Conservation (phyloP, 148 eudicot genomes). For the Nyssa sinensis region DNA sequence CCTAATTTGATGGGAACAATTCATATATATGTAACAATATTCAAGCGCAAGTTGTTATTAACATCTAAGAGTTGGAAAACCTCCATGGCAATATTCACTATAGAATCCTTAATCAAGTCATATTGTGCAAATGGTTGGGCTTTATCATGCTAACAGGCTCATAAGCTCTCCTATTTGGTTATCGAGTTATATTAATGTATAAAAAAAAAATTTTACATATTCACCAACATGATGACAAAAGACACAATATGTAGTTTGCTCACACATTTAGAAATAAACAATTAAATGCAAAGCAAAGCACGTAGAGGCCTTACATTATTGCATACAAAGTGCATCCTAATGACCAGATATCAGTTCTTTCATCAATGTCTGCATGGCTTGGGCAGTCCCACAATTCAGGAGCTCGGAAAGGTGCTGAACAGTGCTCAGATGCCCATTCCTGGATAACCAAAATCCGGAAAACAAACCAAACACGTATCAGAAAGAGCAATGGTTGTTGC, state of each 20-base stretch:
- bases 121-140: neutral
- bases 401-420: conserved; percentile 95
- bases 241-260: neutral
- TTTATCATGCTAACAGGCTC: neutral
- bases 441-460: conserved; percentile 27
- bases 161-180: neutral
- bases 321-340: conserved; percentile 93
- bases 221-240: neutral
- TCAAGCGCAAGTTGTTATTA: neutral
- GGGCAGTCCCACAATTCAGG: conserved; percentile 99
- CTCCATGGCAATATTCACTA: neutral
- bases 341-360: conserved; percentile 97
- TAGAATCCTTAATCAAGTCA: neutral
- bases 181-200: neutral
- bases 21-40: no score
- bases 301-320: conserved; percentile 63
- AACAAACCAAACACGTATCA: neutral
- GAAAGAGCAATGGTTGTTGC: no score
- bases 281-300: neutral
- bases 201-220: neutral
- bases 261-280: neutral
- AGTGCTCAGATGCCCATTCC: conserved; percentile 99
- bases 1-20: neutral
- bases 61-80: neutral
- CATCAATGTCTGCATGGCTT: conserved; percentile 84